Evolutionary conservation across 2,329 filamentous ascomycete species (phyloP), one percentile per base, ranked within the genome.

Genomic region (Pseudogymnoascus sp.): DNA sequence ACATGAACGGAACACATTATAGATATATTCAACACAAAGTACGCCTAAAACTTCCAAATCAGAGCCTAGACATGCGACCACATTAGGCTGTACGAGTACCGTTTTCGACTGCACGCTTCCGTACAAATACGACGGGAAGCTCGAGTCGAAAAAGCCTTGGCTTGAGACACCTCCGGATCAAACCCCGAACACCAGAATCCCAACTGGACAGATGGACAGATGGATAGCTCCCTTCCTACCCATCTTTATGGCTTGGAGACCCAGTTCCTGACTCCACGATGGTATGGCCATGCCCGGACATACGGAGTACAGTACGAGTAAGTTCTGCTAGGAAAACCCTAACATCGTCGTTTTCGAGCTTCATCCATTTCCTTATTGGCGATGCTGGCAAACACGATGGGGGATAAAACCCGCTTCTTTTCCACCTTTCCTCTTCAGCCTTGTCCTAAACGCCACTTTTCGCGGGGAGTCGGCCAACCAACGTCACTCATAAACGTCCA

Each of bases 371-470:
- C 48, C 48, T 33, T 15, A 55, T 55, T 55, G 48, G 48, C 27
- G 48, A 55, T 55, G 27, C 33, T 55, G 5, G 8, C 29, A 55
- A 33, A 33, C 48, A 55, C 48, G 44, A 55, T 33, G 48, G 48
- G 48, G 48, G 48, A 33, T 15, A 6, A 55, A 55, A 33, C 48
- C 48, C 48, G 48, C 48, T 35, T 29, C 5, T n/a, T 55, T 55
- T 55, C 48, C 48, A 55, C 48, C 29, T 55, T 55, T 33, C 48
- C 29, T 33, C 48, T 21, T 55, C 48, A 55, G 48, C 48, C 48
- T 55, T 55, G 48, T 55, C 27, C 29, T 55, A 33, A 55, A 55
- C 27, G 48, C 48, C 48, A 55, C 48, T 55, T 33, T 55, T 55
- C 29, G 48, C 48, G 48, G 48, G 48, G 48, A 55, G 29, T 35